Conservation (phyloP, 805 yeast species). For the Hyphopichia homilentoma region DNA sequence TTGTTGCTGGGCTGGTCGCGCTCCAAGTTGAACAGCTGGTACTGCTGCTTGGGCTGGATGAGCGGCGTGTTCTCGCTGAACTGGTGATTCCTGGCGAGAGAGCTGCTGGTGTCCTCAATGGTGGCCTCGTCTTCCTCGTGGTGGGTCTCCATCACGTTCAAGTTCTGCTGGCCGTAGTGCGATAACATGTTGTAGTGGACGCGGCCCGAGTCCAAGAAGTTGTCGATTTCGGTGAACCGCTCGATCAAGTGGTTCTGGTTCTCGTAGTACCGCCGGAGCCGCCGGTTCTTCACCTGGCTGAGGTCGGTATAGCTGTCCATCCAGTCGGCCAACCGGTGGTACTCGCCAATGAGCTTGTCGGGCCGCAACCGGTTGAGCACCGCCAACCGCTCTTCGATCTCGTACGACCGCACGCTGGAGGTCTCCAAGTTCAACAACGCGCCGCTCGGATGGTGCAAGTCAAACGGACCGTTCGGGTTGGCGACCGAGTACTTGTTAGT, state of each 20-base stretch:
- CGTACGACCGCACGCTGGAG: conserved; percentile 12
- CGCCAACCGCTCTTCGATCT: conserved; percentile 22
- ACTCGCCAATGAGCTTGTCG: conserved; percentile 30
- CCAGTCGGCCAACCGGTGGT: conserved; percentile 29
- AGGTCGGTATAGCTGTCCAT: conserved; percentile 14
- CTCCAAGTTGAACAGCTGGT: background rate
- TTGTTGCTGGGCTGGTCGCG: conserved; percentile 4
- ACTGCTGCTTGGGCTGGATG: background rate
- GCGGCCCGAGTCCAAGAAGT: conserved; percentile 61
- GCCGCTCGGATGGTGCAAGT: conserved; percentile 5
- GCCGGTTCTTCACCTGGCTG: conserved; percentile 16
- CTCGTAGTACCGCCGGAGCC: conserved; percentile 44
- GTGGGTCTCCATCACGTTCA: conserved; percentile 16
- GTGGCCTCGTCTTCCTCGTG: conserved; percentile 15
- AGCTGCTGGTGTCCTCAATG: conserved; percentile 10
- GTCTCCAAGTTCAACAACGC: conserved; percentile 8
- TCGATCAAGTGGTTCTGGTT: conserved; percentile 59
- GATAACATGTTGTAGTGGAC: conserved; percentile 61
- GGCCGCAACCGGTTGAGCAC: conserved; percentile 24
- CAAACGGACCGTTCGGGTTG: conserved; percentile 21
- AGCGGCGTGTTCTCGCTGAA: conserved; percentile 3
- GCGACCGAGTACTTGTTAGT: conserved; percentile 26
- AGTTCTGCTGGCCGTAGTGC: conserved; percentile 41
- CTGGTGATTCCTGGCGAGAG: too few species aligned
- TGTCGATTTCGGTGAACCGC: conserved; percentile 57